Conservation (phyloP, 495 filamentous ascomycete species). For the Saxophila tyrrhenica region DNA sequence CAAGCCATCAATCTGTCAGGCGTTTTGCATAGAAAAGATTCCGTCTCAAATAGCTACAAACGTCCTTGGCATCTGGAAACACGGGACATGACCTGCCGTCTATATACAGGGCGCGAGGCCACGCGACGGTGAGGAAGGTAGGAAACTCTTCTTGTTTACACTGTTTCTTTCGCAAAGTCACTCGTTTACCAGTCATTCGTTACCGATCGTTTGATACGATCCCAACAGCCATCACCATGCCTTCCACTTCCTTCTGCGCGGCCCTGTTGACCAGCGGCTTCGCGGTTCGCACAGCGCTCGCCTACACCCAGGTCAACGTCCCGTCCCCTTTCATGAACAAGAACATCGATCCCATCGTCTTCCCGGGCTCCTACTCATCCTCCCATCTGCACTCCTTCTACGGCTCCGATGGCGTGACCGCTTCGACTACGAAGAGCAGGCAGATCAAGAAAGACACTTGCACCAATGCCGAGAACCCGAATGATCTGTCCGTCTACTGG, state of each 20-base stretch:
- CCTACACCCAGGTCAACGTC: conserved; percentile 23
- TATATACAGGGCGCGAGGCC: too few species aligned
- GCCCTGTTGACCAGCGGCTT: conserved; percentile 16
- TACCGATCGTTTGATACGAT: not conserved
- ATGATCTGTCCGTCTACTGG: conserved; percentile 28
- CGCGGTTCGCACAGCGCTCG: conserved; percentile 4
- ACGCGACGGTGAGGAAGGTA: too few species aligned
- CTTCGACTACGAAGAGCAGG: conserved; percentile 18
- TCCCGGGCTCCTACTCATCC: conserved; percentile 24
- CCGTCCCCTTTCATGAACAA: conserved; percentile 26
- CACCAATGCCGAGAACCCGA: conserved; percentile 23
- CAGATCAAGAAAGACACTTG: conserved; percentile 24
- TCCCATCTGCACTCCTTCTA: conserved; percentile 27
- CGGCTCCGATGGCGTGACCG: conserved; percentile 26
- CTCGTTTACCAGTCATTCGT: not conserved
- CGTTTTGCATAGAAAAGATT: too few species aligned
- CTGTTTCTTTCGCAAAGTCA: too few species aligned
- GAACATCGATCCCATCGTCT: conserved; percentile 29
- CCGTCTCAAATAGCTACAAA: too few species aligned
- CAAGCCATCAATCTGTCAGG: too few species aligned
- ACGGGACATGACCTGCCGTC: too few species aligned
- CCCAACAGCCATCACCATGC: conserved; percentile 6
- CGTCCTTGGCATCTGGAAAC: too few species aligned
- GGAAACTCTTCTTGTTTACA: too few species aligned
- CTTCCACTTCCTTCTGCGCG: conserved; percentile 5